phyloP scores from a whole-genome alignment of 2,329 filamentous ascomycete species.

The Dothideomycetes sp. region DNA sequence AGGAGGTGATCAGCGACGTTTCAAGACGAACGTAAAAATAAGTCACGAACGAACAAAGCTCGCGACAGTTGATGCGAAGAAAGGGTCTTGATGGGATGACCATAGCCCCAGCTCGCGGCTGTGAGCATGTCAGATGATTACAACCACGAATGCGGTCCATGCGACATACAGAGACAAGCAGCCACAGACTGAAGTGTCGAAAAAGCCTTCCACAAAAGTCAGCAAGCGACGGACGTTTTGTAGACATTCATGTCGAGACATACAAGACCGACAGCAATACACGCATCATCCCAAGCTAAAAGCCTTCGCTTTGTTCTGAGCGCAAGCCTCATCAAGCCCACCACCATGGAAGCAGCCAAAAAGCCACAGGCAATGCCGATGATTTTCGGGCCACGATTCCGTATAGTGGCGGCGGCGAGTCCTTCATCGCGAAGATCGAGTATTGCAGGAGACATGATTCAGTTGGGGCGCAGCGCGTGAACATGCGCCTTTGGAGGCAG shows the following conservation, averaged over 20 bases:
- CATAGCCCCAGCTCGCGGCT: constrained; percentile 4
- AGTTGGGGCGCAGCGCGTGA: too few relatives aligned
- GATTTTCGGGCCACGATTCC: background rate
- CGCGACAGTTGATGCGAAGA: constrained; percentile 1
- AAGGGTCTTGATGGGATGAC: background rate
- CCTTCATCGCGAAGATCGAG: background rate
- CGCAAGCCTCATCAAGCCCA: constrained; percentile 2
- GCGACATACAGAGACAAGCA: constrained; percentile 3
- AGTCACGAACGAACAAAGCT: constrained; percentile 2
- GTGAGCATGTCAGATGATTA: background rate
- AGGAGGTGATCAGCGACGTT: background rate
- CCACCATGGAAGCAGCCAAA: background rate
- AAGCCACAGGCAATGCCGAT: constrained; percentile 3
- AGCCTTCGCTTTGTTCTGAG: constrained; percentile 1
- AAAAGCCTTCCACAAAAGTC: constrained; percentile 1
- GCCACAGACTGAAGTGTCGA: constrained; percentile 2
- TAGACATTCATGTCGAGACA: background rate
- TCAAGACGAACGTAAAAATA: background rate
- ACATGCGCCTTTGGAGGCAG: too few relatives aligned
- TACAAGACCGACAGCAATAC: constrained; percentile 5
- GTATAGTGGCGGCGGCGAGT: background rate
- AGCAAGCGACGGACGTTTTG: background rate
- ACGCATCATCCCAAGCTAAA: constrained; percentile 4
- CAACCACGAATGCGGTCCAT: too few relatives aligned
- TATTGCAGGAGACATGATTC: background rate